Base-by-base conservation (phyloP, 1,284 basidiomycete genomes). In the Psilocybe mexicana region DNA sequence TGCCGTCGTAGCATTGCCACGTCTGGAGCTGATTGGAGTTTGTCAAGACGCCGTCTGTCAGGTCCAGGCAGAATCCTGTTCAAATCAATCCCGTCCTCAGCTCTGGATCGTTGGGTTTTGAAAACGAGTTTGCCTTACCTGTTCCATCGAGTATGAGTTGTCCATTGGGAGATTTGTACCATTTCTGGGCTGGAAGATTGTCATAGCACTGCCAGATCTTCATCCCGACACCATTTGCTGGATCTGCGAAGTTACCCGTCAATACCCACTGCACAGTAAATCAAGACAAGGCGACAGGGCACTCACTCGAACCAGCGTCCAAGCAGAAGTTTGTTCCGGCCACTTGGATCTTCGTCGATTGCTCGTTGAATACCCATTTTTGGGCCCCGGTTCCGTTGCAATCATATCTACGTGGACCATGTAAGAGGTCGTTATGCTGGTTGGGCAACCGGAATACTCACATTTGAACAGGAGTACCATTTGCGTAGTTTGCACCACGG, bases 381-480 rank as follows among this genome's bases (percentile, higher is more conserved):
- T 74, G 72, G 2, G 69, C 70, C 10, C 62, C 54, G 1, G 66
- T 66, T 6, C 67, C 69, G 28, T 73, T 72, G 52, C 72, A 72
- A 43, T 72, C 70, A 43, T 68, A 71, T 40, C 71, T 72, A 18
- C 44, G n/a, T 33, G 5, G 30, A 33, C 30, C 0, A 6, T 33
- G 4, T 14, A 47, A 6, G n/a, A 11, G 28, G 23, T 5, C 42
- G 5, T 42, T 30, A 11, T n/a, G 28, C 5, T 10, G 6, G 10
- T 11, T 25, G 47, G 18, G 33, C 8, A 24, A 28, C 51, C 10
- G 11, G 18, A 47, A 48, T 4, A 47, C 63, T 25, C 56, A 70
- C 66, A 69, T 66, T 51, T 70, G 69, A 14, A 72, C 70, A 2
- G 66, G 63, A 5, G 70, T 72, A 7, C 69, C 69, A 40, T 70